Conservation (phyloP, 495 filamentous ascomycete genomes). For the Talaromyces wortmannii region DNA sequence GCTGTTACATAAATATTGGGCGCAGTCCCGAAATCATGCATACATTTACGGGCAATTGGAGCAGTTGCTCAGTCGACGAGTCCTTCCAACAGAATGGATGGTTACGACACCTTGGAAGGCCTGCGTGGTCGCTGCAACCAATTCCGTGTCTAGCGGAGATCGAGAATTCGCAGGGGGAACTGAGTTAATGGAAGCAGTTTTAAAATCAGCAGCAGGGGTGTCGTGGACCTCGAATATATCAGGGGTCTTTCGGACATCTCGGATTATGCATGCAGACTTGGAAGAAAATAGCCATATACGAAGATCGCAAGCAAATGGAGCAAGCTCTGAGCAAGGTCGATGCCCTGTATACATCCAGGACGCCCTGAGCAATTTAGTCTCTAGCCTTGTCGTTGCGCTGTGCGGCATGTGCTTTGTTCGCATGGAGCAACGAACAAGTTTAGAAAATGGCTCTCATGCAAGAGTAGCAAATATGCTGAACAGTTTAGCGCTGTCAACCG, state of each 20-base stretch:
- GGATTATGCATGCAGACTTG: neutral
- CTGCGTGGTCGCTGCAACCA: conserved; percentile 34
- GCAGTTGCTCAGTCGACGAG: conserved; percentile 27
- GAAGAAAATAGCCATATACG: neutral
- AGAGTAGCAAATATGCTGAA: conserved; percentile 22
- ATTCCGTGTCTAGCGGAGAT: conserved; percentile 33
- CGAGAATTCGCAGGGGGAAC: conserved; percentile 26
- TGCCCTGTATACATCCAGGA: conserved; percentile 37
- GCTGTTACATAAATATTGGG: conserved; percentile 23
- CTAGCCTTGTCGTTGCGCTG: conserved; percentile 33
- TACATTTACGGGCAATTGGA: conserved; percentile 33
- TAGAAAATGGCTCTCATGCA: conserved; percentile 9
- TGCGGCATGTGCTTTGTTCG: conserved; percentile 38
- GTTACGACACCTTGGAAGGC: conserved; percentile 34
- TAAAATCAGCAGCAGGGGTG: neutral
- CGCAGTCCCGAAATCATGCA: conserved; percentile 13
- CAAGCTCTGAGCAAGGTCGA: neutral
- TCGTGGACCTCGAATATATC: neutral
- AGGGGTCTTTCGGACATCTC: neutral
- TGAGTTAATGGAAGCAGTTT: conserved; percentile 30
- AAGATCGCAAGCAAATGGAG: neutral
- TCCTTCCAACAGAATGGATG: conserved; percentile 43
- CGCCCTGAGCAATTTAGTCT: conserved; percentile 34
- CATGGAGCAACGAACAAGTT: conserved; percentile 9
- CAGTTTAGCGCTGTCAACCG: conserved; percentile 17